Conservation (phyloP, 768 basidiomycete species). For the Symmetrospora coprosmae region DNA sequence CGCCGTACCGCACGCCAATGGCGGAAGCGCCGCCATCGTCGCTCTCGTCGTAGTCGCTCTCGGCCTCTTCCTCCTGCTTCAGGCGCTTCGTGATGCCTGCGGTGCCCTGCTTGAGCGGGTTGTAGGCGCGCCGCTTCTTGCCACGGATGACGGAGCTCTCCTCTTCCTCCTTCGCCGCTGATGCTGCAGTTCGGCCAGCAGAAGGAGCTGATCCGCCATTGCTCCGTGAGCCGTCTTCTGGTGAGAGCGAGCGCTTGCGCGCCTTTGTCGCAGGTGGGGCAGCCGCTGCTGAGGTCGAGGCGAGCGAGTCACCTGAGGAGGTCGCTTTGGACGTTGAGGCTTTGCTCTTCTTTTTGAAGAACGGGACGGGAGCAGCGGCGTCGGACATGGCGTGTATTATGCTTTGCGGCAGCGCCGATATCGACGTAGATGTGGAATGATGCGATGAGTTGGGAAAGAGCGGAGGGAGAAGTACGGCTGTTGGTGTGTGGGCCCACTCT, state of each 20-base stretch:
- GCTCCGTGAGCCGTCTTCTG: too few species aligned
- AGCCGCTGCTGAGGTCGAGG: too few species aligned
- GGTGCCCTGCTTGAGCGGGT: constrained; percentile 17
- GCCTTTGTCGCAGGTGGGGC: not conserved
- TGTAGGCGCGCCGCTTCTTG: constrained; percentile 5
- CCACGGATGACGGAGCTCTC: constrained; percentile 1
- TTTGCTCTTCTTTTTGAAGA: constrained; percentile 22
- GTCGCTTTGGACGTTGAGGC: too few species aligned
- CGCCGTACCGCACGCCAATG: not conserved
- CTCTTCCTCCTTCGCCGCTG: not conserved
- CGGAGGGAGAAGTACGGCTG: too few species aligned
- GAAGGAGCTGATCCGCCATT: not conserved
- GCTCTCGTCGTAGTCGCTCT: not conserved
- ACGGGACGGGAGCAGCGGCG: constrained; percentile 1
- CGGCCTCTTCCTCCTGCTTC: not conserved
- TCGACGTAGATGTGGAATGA: too few species aligned
- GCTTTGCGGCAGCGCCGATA: too few species aligned
- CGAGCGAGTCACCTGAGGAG: too few species aligned
- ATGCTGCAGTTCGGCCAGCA: not conserved
- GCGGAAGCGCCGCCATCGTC: not conserved
- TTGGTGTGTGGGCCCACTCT: too few species aligned
- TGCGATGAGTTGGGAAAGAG: too few species aligned
- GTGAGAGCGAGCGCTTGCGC: too few species aligned
- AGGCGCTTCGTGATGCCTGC: not conserved
- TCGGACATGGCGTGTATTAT: not conserved